A percentile compares a stretch with the other conserved stretches of the same genome.
These are phyloP conservation scores for Zasmidium angulare DNA, from an alignment of 2,329 filamentous ascomycete genomes.

Conservation along the genomic window DNA sequence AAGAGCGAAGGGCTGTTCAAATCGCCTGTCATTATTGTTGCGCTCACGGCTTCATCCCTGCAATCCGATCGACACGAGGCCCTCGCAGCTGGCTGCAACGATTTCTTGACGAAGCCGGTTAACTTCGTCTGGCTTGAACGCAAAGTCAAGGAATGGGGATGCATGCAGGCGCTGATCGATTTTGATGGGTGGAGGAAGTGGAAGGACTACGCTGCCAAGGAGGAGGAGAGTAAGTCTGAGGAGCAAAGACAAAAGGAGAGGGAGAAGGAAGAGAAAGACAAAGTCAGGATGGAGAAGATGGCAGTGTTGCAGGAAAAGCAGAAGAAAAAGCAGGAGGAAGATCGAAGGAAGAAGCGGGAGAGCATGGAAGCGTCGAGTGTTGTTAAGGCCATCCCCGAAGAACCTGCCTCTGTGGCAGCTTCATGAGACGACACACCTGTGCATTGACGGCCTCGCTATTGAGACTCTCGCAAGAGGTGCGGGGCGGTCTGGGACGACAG, in stretches of 20 bases:
- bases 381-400: not conserved
- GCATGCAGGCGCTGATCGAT: constrained; percentile 98
- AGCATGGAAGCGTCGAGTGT: constrained; percentile 3
- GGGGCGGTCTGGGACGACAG: not conserved
- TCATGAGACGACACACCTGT: not conserved
- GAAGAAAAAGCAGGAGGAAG: constrained; percentile 25
- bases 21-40: constrained; percentile 96
- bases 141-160: constrained; percentile 99
- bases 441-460: too few species aligned
- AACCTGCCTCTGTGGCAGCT: not conserved
- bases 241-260: constrained; percentile 34
- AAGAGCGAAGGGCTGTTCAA: constrained; percentile 74
- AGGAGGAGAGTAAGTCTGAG: constrained; percentile 36
- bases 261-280: constrained; percentile 32
- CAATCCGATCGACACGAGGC: constrained; percentile 96
- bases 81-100: constrained; percentile 91
- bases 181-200: constrained; percentile 97
- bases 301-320: constrained; percentile 32
- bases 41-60: constrained; percentile 87
- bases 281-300: constrained; percentile 33
- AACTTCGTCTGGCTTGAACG: constrained; percentile 97
- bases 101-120: constrained; percentile 95
- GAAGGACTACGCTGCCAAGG: constrained; percentile 69
- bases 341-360: constrained; percentile 24
- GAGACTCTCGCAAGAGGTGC: too few species aligned